Conservation (phyloP, 768 basidiomycete genomes). For the Rossbeevera mucosa region DNA sequence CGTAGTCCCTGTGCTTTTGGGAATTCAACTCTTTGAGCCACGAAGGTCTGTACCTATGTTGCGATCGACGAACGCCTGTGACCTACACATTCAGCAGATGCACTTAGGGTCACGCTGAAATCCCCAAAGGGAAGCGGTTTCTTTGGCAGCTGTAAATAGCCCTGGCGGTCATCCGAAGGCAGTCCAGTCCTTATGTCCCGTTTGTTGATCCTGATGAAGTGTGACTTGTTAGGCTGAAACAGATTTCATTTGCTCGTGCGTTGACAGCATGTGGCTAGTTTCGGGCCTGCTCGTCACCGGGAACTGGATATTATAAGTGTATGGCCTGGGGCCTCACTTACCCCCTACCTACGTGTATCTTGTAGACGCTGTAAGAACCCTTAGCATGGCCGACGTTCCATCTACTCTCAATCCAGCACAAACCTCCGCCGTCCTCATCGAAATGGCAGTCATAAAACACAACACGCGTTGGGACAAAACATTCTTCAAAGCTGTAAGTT, state of each 20-base stretch:
- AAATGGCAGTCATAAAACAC: constrained; percentile 58
- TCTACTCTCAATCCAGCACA: constrained; percentile 55
- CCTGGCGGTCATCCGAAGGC: not conserved
- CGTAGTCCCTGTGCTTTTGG: not conserved
- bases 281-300: constrained; percentile 1
- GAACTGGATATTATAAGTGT: constrained; percentile 19
- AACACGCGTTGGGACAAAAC: constrained; percentile 53
- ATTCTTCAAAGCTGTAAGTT: constrained; percentile 68
- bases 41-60: not conserved
- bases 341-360: constrained; percentile 3
- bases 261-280: constrained; percentile 1
- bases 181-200: not conserved
- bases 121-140: not conserved
- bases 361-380: not conserved
- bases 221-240: not conserved
- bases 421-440: constrained; percentile 55
- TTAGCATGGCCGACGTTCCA: constrained; percentile 23
- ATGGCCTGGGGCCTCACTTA: not conserved
- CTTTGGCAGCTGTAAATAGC: not conserved
- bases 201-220: not conserved
- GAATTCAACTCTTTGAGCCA: not conserved
- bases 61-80: not conserved
- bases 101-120: not conserved
- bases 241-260: constrained; percentile 3
- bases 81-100: not conserved